Evolutionary conservation across 2,329 filamentous ascomycete genomes (phyloP), one percentile per base, ranked within the genome.

Genomic region (Cyclaneusma minus): DNA sequence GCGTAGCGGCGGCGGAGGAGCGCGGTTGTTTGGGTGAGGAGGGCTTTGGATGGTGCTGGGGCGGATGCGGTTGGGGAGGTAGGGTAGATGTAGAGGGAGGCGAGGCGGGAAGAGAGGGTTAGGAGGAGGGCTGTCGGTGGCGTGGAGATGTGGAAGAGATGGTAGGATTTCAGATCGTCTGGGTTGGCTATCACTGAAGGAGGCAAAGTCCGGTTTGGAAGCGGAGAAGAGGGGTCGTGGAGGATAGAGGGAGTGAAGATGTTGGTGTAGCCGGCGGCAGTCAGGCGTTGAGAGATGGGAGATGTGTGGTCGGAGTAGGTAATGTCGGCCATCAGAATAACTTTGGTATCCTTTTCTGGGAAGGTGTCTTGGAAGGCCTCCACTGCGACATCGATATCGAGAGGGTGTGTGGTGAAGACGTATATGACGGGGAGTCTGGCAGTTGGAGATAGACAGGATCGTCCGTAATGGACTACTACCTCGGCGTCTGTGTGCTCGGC

Each of bases 401-500:
- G 60, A 2, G 61, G 50, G 36, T 77, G 75, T 25, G 64, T 65
- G 0, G 89, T 98, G 46, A 89, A 95, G 32, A 94, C 72, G 47
- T 94, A 84, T 25, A 94, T 70, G 13, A 93, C 85, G 0, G 87
- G 84, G 27, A 95, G 55, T 29, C 84, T 63, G 7, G 80, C 79
- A 0, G 87, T 92, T 1, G 87, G 87, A 6, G 84, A 94, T 13
- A 98, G 61, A 45, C 89, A 98, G 0, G 87, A 78, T 27, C 89
- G 66, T 3, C 89, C 89, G 42, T 95, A 98, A 49, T 98, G 89
- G 9, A 98, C 76, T 2, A 95, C 80, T 0, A 84, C 81, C 34
- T 95, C 78, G 5, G 89, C 85, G 42, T 83, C 67, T 10, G 83
- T 78, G 48, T 98, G 89, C 49, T 98, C 85, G 3, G 89, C 89